These are phyloP conservation scores for Metschnikowia vanudenii DNA, from an alignment of 805 yeast genomes.

Conservation along the genomic window DNA sequence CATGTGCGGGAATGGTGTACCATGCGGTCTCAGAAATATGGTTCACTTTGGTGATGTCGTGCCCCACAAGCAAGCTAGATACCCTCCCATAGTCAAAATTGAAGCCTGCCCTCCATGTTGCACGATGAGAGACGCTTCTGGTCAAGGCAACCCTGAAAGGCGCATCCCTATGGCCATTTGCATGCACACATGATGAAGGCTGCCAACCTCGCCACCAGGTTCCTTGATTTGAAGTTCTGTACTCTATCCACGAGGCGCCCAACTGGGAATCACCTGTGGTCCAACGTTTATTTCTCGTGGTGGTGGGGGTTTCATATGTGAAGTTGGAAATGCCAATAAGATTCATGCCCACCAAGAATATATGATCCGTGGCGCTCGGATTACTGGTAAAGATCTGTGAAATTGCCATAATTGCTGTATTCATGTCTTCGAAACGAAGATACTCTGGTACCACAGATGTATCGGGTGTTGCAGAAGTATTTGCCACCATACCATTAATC, in stretches of 20 bases:
- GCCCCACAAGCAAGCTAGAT: not conserved
- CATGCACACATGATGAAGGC: constrained; percentile 4
- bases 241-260: constrained; percentile 2
- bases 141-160: not conserved
- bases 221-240: not conserved
- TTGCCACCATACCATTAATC: too few relatives aligned
- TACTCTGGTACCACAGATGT: too few relatives aligned
- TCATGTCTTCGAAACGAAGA: too few relatives aligned
- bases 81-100: not conserved
- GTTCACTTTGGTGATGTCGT: not conserved
- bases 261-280: not conserved
- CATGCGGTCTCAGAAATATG: not conserved
- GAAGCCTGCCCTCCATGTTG: not conserved
- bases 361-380: too few relatives aligned
- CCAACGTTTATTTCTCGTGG: not conserved
- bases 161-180: not conserved
- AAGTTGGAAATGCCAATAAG: not conserved
- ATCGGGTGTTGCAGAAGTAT: too few relatives aligned
- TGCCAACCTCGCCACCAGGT: constrained; percentile 2
- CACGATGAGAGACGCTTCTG: not conserved
- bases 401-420: too few relatives aligned
- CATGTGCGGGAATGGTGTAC: constrained; percentile 2
- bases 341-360: too few relatives aligned
- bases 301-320: not conserved
- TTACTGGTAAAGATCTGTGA: too few relatives aligned